Conservation (phyloP, 108 stramenopile species). For the Pseudonitzschia multiseries region DNA sequence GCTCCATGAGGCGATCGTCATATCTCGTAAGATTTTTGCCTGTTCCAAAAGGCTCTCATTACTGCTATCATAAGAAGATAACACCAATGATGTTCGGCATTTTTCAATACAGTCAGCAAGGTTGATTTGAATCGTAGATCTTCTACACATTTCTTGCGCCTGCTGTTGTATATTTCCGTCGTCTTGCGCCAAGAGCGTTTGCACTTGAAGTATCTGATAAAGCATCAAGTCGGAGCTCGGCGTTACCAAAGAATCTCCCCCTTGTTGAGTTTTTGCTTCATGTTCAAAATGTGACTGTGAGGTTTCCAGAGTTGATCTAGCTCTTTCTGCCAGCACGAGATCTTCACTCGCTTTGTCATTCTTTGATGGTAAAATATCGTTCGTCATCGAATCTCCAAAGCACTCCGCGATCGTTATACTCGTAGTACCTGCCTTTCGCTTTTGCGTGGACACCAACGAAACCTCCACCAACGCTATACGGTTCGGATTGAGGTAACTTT, state of each 20-base stretch:
- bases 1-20: neutral
- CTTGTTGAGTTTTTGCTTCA: neutral
- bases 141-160: slow-evolving; percentile 15
- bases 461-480: neutral
- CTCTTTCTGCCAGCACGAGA: neutral
- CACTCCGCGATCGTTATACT: neutral
- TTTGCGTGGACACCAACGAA: neutral
- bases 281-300: slow-evolving; percentile 9
- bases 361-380: neutral
- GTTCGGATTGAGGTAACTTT: slow-evolving; percentile 44
- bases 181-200: slow-evolving; percentile 30
- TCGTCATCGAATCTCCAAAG: slow-evolving; percentile 20
- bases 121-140: neutral
- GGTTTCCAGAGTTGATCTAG: neutral
- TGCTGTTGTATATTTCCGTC: slow-evolving; percentile 22
- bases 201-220: slow-evolving; percentile 4
- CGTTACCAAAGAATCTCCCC: neutral
- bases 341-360: neutral
- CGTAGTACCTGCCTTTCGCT: neutral
- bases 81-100: neutral
- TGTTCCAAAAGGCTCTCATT: neutral
- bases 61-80: neutral
- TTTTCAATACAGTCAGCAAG: neutral
- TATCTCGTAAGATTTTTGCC: slow-evolving; percentile 10
- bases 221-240: neutral